These are phyloP conservation scores for Candida maris DNA, from an alignment of 805 yeast genomes.

Conservation along the genomic window DNA sequence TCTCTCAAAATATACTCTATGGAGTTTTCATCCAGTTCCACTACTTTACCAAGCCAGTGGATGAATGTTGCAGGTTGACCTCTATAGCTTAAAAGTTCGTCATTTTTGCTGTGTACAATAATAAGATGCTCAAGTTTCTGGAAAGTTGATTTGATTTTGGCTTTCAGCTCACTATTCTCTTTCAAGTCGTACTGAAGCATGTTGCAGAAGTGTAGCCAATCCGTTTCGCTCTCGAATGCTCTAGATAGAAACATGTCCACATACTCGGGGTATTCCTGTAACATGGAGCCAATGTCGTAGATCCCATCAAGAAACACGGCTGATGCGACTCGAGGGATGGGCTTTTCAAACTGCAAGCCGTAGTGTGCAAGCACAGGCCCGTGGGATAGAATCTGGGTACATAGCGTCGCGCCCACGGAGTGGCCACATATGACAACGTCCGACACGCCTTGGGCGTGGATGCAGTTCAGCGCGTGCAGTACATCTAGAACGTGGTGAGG, in stretches of 20 bases:
- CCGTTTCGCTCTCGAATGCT: conserved; percentile 42
- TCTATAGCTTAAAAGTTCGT: conserved; percentile 54
- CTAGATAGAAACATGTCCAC: conserved; percentile 46
- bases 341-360: conserved; percentile 7
- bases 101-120: conserved; percentile 59
- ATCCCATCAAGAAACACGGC: conserved; percentile 65
- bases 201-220: conserved; percentile 17
- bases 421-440: conserved; percentile 56
- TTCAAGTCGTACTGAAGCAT: conserved; percentile 11
- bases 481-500: conserved; percentile 64
- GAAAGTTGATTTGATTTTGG: conserved; percentile 6
- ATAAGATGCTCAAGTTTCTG: conserved; percentile 22
- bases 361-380: conserved; percentile 7
- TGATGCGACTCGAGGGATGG: conserved; percentile 19
- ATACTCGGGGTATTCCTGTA: conserved; percentile 62
- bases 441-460: conserved; percentile 21
- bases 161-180: not conserved
- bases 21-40: conserved; percentile 5
- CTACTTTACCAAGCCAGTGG: conserved; percentile 28
- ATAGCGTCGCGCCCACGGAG: conserved; percentile 74
- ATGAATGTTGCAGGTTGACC: conserved; percentile 45
- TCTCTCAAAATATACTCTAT: conserved; percentile 30
- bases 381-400: conserved; percentile 47
- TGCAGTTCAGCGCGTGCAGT: conserved; percentile 34
- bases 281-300: conserved; percentile 47